Conservation (phyloP, 257 asterid genomes). For the Solanum infundibuliforme region DNA sequence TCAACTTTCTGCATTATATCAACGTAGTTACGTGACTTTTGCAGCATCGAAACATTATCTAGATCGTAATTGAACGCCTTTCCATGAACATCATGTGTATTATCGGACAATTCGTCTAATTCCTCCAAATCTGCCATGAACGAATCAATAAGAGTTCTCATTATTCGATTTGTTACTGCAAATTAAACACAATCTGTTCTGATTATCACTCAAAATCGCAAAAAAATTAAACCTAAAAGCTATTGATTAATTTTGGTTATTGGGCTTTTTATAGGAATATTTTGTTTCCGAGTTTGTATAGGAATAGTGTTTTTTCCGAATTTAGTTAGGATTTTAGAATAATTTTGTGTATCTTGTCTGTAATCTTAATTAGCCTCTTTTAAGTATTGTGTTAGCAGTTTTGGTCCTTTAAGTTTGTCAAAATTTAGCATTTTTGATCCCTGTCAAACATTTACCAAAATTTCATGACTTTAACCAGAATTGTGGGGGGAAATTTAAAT, state of each 20-base stretch:
- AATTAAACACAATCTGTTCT: not conserved
- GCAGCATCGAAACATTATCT: constrained; percentile 72
- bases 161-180: no score
- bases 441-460: not conserved
- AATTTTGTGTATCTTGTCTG: not conserved
- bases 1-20: constrained; percentile 90
- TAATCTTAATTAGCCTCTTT: not conserved
- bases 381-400: not conserved
- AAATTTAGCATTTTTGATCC: not conserved
- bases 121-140: constrained; percentile 91
- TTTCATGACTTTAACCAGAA: no score
- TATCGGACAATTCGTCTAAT: constrained; percentile 34
- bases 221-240: no score
- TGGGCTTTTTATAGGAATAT: not conserved
- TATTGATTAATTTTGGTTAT: not conserved
- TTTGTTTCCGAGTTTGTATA: not conserved
- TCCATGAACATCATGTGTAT: constrained; percentile 50
- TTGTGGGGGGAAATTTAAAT: not conserved
- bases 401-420: not conserved
- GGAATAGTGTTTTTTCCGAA: not conserved
- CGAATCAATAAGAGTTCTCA: constrained; percentile 44
- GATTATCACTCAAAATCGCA: not conserved
- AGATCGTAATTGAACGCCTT: constrained; percentile 78
- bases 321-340: not conserved
- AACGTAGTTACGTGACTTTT: constrained; percentile 52